These are phyloP conservation scores for Jatropha podagrica DNA, from an alignment of 441 rosid species.

Conservation along the genomic window DNA sequence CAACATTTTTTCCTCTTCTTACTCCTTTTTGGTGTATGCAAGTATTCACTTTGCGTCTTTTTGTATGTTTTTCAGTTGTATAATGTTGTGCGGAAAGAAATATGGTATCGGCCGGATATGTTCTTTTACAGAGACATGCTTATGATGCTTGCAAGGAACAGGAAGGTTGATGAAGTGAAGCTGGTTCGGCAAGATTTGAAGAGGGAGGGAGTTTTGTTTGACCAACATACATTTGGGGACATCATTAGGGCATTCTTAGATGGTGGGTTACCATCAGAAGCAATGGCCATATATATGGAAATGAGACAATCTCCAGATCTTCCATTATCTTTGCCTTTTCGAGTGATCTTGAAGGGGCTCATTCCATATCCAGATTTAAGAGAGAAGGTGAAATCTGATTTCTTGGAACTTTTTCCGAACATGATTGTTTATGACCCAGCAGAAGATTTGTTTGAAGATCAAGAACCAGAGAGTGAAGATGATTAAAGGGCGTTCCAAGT, in stretches of 20 bases:
- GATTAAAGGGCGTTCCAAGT: constrained; percentile 29
- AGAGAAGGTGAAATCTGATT: constrained; percentile 80
- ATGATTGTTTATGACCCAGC: constrained; percentile 88
- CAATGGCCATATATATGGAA: constrained; percentile 75
- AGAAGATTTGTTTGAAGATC: constrained; percentile 70
- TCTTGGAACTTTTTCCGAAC: constrained; percentile 84
- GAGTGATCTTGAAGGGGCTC: constrained; percentile 85
- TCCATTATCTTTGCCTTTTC: constrained; percentile 81
- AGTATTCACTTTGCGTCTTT: not conserved
- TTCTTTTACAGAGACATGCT: constrained; percentile 91
- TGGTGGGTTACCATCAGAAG: constrained; percentile 57
- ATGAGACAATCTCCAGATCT: constrained; percentile 88
- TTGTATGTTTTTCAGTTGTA: constrained; percentile 51
- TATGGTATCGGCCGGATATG: constrained; percentile 96
- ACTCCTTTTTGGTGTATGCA: not conserved
- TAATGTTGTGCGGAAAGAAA: constrained; percentile 78
- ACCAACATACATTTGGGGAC: constrained; percentile 91
- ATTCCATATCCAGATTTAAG: constrained; percentile 75
- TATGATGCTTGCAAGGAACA: constrained; percentile 90
- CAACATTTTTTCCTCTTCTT: not conserved
- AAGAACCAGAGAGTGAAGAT: constrained; percentile 41
- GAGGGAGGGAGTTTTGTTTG: constrained; percentile 74
- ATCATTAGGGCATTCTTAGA: constrained; percentile 72
- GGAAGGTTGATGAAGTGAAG: constrained; percentile 55
- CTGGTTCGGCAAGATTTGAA: constrained; percentile 81